Percentiles rank a stretch among this genome's conserved stretches.
phyloP scores from a whole-genome alignment of 2,329 filamentous ascomycete genomes.

The Lecanosticta acicola region DNA sequence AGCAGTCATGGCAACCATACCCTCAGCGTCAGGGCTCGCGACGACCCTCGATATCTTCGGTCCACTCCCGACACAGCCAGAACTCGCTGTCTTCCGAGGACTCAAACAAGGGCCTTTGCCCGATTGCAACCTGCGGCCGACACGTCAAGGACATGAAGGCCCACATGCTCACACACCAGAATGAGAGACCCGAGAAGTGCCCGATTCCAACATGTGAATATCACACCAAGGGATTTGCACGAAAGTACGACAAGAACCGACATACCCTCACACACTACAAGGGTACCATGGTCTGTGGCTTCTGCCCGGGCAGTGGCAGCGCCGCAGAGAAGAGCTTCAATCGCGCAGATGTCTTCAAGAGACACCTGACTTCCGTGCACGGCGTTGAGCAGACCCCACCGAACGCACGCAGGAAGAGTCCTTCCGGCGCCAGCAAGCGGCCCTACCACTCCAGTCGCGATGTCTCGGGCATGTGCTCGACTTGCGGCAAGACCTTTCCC shows the following conservation, averaged over 20 bases:
- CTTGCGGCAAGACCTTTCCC: conserved; percentile 76
- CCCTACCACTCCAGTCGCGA: conserved; percentile 66
- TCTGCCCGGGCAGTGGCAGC: conserved; percentile 84
- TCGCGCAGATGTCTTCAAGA: conserved; percentile 91
- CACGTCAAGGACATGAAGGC: conserved; percentile 88
- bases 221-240: conserved; percentile 83
- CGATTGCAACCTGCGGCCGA: conserved; percentile 76
- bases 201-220: conserved; percentile 90
- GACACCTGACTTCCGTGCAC: conserved; percentile 84
- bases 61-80: conserved; percentile 59
- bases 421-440: conserved; percentile 51
- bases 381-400: conserved; percentile 88
- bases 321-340: conserved; percentile 93
- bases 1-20: conserved; percentile 52
- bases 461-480: conserved; percentile 82
- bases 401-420: conserved; percentile 75
- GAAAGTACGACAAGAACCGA: conserved; percentile 94
- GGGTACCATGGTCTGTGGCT: conserved; percentile 93
- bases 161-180: conserved; percentile 90
- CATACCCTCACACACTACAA: conserved; percentile 95
- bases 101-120: conserved; percentile 65
- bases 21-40: conserved; percentile 41
- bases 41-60: conserved; percentile 64
- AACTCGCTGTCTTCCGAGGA: conserved; percentile 33
- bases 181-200: conserved; percentile 87